phyloP scores from a whole-genome alignment of 768 basidiomycete genomes.

The Grammothele lineata region DNA sequence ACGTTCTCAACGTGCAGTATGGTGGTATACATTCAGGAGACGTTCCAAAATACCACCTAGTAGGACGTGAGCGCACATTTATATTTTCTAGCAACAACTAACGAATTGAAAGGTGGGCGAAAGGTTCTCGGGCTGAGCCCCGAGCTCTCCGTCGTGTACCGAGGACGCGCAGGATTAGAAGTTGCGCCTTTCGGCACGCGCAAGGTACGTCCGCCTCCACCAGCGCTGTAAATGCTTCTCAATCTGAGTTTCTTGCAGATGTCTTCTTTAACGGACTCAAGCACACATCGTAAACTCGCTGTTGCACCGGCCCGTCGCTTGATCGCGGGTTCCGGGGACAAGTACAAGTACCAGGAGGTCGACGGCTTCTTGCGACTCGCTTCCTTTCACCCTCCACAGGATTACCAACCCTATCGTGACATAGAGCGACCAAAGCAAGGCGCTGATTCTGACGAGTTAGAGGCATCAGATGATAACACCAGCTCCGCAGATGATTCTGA shows the following conservation, averaged over 20 bases:
- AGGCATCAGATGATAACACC: constrained; percentile 23
- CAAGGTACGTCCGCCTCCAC: too few relatives aligned
- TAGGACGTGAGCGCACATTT: constrained; percentile 45
- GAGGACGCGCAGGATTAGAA: constrained; percentile 54
- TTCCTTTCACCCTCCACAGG: constrained; percentile 31
- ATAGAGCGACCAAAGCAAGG: constrained; percentile 37
- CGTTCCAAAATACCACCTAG: constrained; percentile 60
- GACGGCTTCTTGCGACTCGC: constrained; percentile 64
- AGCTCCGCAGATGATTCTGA: constrained; percentile 23
- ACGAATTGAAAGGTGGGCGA: constrained; percentile 52
- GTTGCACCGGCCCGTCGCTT: constrained; percentile 49
- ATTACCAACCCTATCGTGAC: constrained; percentile 43
- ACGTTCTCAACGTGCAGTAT: constrained; percentile 60
- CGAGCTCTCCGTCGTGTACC: constrained; percentile 42
- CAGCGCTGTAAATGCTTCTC: too few relatives aligned
- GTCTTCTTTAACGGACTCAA: constrained; percentile 55
- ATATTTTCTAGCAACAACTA: constrained; percentile 35
- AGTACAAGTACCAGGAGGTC: constrained; percentile 53
- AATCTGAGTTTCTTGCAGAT: constrained; percentile 34
- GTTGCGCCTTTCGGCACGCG: constrained; percentile 35
- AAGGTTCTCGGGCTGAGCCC: constrained; percentile 58
- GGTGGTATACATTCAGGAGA: constrained; percentile 60
- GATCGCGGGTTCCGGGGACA: constrained; percentile 29
- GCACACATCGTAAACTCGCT: constrained; percentile 48
- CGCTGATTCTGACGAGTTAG: constrained; percentile 32